Base-by-base conservation (phyloP, 495 filamentous ascomycete species). In the Lophiostoma macrostomum region DNA sequence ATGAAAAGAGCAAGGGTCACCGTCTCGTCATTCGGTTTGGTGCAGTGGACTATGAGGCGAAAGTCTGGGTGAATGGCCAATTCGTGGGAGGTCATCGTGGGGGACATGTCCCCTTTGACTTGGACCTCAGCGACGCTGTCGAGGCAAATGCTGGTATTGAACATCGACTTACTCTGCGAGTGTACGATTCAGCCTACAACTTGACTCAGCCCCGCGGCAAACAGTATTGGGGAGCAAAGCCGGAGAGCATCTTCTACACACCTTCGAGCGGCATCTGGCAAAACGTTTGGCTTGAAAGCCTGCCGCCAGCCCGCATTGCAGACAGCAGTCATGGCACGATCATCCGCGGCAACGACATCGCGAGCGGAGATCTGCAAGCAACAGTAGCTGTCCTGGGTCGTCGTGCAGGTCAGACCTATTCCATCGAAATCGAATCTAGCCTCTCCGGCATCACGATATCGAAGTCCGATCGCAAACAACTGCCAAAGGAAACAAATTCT, bases 191-290 rank as follows among this genome's bases (percentile, higher is more conserved):
- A 2, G 82, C 82, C 3, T 77, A 79, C 38, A 82, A 86, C 46
- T 81, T 82, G 0, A 85, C 83, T 0, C 82, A 86, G 51, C 82
- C 82, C 0, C 72, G 83, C 43, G 82, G 82, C 34, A 86, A 86
- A 65, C 83, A 85, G 61, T 69, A 80, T 76, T 18, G 67, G 74
- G 6, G 61, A 62, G 5, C 79, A 74, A 5, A 78, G 74, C 13
- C 82, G 82, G 51, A 55, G 39, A 47, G 51, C 56, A 85, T 86
- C 45, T 86, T 84, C 61, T 86, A 86, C 64, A 82, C 77, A 0
- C 81, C 83, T 11, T 85, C 82, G 63, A 75, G 75, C 22, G 83
- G 82, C 4, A 86, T 86, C 38, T 86, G 83, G 83, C 82, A 85
- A 58, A 76, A 67, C 24, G 82, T 85, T 1, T 86, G 82, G 82